Evolutionary conservation across 164 flowering plant species (phyloP).

Genomic region (Berberis vulgaris): DNA sequence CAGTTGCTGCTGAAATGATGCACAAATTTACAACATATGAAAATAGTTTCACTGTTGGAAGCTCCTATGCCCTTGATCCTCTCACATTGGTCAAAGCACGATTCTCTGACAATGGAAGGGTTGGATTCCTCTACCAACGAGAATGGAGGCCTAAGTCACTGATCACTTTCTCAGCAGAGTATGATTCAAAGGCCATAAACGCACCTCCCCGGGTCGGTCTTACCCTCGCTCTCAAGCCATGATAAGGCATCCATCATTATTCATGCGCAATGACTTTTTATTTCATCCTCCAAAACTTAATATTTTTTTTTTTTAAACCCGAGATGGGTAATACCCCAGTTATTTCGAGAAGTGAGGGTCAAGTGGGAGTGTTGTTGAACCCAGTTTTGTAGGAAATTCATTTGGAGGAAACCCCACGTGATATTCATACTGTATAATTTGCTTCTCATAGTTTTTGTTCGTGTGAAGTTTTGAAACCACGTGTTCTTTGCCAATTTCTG

Average conservation of each 20-base stretch:
- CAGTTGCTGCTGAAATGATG: constrained; percentile 68
- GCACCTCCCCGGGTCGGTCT: constrained; percentile 48
- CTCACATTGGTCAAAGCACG: constrained; percentile 44
- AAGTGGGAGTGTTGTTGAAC: constrained; percentile 10
- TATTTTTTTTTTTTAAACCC: constrained; percentile 13
- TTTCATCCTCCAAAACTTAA: background rate
- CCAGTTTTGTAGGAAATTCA: constrained; percentile 16
- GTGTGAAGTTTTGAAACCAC: too few species aligned
- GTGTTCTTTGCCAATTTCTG: too few species aligned
- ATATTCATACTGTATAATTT: background rate
- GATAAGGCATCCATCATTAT: constrained; percentile 9
- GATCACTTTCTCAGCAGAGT: constrained; percentile 55
- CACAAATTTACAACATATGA: constrained; percentile 43
- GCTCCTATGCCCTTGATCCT: constrained; percentile 45
- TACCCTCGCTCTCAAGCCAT: constrained; percentile 65
- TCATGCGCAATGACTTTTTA: background rate
- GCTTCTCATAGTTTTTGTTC: too few species aligned
- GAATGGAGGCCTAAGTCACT: constrained; percentile 82
- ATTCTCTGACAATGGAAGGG: constrained; percentile 38
- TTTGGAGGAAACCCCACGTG: background rate
- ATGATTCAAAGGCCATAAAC: constrained; percentile 33
- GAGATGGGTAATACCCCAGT: constrained; percentile 6
- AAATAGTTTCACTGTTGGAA: constrained; percentile 59
- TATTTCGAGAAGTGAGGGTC: background rate
- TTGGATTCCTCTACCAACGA: constrained; percentile 39